Evolutionary conservation across 2,329 filamentous ascomycete species (phyloP), one percentile per base, ranked within the genome.

Genomic region (Zymoseptoria passerinii): DNA sequence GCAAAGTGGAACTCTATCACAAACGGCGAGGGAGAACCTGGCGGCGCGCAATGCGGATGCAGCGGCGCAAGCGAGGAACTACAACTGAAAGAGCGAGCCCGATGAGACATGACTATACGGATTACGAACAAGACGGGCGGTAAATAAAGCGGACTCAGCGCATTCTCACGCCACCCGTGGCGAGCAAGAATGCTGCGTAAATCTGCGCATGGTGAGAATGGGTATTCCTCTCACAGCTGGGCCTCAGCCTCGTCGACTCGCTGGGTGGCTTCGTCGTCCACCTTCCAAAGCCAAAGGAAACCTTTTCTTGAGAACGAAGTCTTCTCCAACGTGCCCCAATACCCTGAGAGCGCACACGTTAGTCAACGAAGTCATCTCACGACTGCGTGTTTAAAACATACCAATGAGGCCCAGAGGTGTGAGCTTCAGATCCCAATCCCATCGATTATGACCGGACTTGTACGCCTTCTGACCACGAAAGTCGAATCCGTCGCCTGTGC

Each of bases 31-130:
- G 54, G 80, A 85, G 57, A 88, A 91, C 68, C 75, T 84, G 57
- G 78, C 81, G 52, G 79, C 79, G 13, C 80, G 89, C 56, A 84
- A 91, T 62, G 83, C 86, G 8, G 89, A 95, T 71, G 79, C 80
- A 50, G 81, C 77, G 16, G 78, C 78, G 1, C 75, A 83, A 65
- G 76, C 81, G 40, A 77, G 83, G 67, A 79, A 75, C 58, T 86
- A 63, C 50, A 67, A 71, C 59, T 71, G 65, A 69, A 27, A 18
- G 51, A 29, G 50, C 52, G 55, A 57, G n/a, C 48, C 9, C 13
- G 29, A 57, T 53, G 50, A 48, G 40, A 4, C 40, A 44, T 44
- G 35, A 44, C n/a, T 16, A 13, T 13, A 44, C 35, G 35, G 13
- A 44, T 44, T 16, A 44, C 35, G 35, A 44, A 1, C 16, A 16